Evolutionary conservation across 2,329 filamentous ascomycete species (phyloP).

Genomic region (Ophiostoma tasmaniense): DNA sequence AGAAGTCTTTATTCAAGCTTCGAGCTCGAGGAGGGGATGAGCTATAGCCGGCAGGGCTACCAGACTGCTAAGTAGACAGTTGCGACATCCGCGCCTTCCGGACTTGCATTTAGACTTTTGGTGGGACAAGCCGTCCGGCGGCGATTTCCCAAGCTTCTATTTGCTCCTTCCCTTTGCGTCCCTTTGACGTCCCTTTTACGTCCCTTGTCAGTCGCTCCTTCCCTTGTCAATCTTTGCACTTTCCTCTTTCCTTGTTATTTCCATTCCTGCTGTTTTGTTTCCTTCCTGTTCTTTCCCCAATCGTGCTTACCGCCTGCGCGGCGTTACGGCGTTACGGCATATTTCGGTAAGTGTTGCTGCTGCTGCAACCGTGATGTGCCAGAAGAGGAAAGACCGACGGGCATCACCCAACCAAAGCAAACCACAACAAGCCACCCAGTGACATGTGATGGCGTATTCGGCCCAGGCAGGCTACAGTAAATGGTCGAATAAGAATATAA

Average conservation of each 20-base stretch:
- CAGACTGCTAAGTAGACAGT: background rate
- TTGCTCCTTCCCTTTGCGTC: background rate
- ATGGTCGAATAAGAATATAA: background rate
- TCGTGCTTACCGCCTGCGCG: background rate
- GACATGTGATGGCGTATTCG: background rate
- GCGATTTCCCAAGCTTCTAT: background rate
- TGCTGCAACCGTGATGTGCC: background rate
- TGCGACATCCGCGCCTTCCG: conserved; percentile 8
- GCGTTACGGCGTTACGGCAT: background rate
- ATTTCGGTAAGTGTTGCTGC: background rate
- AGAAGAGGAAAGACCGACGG: background rate
- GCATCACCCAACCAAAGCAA: background rate
- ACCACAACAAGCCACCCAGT: background rate
- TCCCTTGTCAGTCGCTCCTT: background rate
- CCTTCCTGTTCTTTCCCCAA: background rate
- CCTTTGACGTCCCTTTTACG: too few species aligned
- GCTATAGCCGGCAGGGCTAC: background rate
- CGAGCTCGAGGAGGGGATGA: background rate
- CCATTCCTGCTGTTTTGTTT: background rate
- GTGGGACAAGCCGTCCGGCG: background rate
- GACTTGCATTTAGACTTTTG: background rate
- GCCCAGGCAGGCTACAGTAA: background rate
- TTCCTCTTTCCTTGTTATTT: background rate
- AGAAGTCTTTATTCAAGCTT: background rate
- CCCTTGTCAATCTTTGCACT: background rate